A percentile compares a stretch with the other conserved stretches of the same genome.
These are phyloP conservation scores for Corylus americana DNA, from an alignment of 306 rosid genomes.

Conservation along the genomic window DNA sequence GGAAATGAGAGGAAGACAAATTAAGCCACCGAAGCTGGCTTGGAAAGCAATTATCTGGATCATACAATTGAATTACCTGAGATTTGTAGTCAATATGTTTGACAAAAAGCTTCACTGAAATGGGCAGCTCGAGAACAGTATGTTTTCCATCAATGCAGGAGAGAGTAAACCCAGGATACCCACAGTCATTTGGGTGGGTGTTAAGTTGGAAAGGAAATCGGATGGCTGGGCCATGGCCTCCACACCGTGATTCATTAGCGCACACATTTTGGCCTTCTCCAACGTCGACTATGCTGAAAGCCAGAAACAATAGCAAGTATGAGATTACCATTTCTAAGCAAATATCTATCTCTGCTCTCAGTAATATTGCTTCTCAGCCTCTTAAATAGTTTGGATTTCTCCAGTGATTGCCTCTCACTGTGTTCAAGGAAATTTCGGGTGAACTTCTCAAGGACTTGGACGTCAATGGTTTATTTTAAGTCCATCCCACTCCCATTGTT, in stretches of 20 bases:
- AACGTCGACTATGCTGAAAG: background rate
- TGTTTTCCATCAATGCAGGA: background rate
- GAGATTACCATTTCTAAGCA: background rate
- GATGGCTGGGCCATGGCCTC: slow-evolving; percentile 5
- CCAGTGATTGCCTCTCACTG: too few relatives aligned
- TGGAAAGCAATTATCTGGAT: background rate
- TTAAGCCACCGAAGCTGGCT: background rate
- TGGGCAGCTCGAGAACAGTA: background rate
- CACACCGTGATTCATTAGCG: slow-evolving; percentile 1
- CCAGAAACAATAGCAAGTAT: background rate
- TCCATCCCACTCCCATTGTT: too few relatives aligned
- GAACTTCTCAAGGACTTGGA: too few relatives aligned
- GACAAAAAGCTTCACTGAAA: background rate
- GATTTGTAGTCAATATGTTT: too few relatives aligned
- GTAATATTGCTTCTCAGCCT: too few relatives aligned
- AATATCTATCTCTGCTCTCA: too few relatives aligned
- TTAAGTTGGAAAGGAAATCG: too few relatives aligned
- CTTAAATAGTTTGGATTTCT: too few relatives aligned
- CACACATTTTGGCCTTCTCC: background rate
- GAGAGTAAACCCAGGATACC: slow-evolving; percentile 5
- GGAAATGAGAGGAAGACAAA: background rate
- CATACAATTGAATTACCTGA: too few relatives aligned
- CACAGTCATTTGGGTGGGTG: background rate
- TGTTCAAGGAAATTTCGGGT: too few relatives aligned
- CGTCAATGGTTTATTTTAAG: too few relatives aligned